Evolutionary conservation across 2,329 filamentous ascomycete species (phyloP).

Genomic region (Penicillium thymicola): DNA sequence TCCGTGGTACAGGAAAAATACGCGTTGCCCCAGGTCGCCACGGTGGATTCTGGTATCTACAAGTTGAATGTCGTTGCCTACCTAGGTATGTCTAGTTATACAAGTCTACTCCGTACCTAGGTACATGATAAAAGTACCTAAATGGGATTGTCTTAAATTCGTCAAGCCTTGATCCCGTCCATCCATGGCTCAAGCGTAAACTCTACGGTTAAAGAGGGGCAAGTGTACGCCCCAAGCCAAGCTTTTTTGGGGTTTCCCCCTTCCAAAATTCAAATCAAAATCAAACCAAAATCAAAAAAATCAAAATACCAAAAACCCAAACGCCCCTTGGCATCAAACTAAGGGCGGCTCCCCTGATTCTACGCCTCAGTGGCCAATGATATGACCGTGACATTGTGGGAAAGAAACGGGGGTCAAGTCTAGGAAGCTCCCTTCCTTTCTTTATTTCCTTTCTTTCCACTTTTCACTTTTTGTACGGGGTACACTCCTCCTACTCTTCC

Average conservation of each 20-base stretch:
- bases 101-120: no score
- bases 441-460: background rate
- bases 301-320: background rate
- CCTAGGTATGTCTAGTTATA: no score
- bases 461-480: background rate
- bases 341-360: constrained; percentile 1
- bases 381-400: background rate
- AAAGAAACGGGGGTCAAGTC: background rate
- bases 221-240: constrained; percentile 2
- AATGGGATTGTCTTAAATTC: background rate
- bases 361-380: constrained; percentile 4
- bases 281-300: no score
- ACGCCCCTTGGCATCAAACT: background rate
- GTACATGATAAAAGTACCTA: background rate
- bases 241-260: background rate
- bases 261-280: background rate
- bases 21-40: background rate
- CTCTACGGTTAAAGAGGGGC: background rate
- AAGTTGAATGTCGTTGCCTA: no score
- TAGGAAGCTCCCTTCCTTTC: background rate
- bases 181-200: constrained; percentile 3
- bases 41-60: no score
- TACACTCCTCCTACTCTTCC: background rate
- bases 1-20: background rate
- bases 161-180: background rate